Conservation (phyloP, 2,329 filamentous ascomycete genomes). For the Alternaria arborescens region DNA sequence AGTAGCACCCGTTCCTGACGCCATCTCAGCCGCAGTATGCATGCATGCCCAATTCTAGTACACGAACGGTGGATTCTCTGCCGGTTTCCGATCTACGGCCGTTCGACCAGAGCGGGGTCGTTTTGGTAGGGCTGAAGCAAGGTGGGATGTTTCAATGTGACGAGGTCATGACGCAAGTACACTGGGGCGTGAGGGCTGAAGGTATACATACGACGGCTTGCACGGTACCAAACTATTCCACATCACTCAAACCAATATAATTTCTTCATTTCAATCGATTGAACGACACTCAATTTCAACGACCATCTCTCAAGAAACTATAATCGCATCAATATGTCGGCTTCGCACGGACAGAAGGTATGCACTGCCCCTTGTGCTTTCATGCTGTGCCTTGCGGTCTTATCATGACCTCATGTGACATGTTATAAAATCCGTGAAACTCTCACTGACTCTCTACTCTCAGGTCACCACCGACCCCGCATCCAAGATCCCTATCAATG, state of each 20-base stretch:
- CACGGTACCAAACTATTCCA: neutral
- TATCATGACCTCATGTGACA: neutral
- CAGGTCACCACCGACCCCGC: slow-evolving; percentile 60
- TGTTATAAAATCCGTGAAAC: neutral
- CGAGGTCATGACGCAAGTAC: slow-evolving; percentile 27
- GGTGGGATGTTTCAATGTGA: slow-evolving; percentile 22
- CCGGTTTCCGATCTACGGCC: neutral
- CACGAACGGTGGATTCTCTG: neutral
- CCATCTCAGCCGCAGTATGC: slow-evolving; percentile 7
- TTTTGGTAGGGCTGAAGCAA: slow-evolving; percentile 6
- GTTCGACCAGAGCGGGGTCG: slow-evolving; percentile 4
- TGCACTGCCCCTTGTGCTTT: neutral
- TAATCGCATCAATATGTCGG: slow-evolving; percentile 15
- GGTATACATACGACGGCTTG: slow-evolving; percentile 7
- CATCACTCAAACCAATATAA: neutral
- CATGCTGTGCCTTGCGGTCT: neutral
- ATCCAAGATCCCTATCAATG: slow-evolving; percentile 59
- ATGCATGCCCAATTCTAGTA: slow-evolving; percentile 3
- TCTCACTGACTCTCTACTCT: slow-evolving; percentile 9
- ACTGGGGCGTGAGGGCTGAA: slow-evolving; percentile 15
- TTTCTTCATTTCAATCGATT: neutral
- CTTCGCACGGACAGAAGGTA: slow-evolving; percentile 34
- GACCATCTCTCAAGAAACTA: neutral
- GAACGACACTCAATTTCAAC: neutral
- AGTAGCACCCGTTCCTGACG: slow-evolving; percentile 4